Percentiles rank a stretch among this genome's conserved stretches.
Evolutionary conservation across 306 rosid genomes (phyloP).

Genomic region (Vicia faba): DNA sequence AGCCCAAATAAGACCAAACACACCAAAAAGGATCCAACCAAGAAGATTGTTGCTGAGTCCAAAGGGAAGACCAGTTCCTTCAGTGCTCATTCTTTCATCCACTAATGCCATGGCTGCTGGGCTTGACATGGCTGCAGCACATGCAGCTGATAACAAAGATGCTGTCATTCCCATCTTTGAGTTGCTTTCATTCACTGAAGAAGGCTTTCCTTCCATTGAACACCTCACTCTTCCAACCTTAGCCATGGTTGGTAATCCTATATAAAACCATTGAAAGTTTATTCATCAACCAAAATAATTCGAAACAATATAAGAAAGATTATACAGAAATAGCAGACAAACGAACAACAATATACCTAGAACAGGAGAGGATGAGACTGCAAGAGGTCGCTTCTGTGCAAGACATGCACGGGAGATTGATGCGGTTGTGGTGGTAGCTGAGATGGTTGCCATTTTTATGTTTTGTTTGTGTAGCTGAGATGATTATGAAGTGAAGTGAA

Average conservation of each 20-base stretch:
- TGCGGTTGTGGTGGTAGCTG: conserved; percentile 57
- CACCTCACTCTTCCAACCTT: conserved; percentile 81
- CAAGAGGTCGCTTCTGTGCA: conserved; percentile 55
- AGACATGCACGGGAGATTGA: conserved; percentile 55
- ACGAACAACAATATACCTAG: conserved; percentile 55
- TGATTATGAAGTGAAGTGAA: conserved; percentile 23
- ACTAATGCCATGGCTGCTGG: conserved; percentile 94
- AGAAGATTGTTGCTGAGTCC: conserved; percentile 94
- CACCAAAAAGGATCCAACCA: conserved; percentile 79
- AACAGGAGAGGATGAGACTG: conserved; percentile 60
- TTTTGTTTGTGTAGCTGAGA: neutral
- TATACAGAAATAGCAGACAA: neutral
- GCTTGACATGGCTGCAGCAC: conserved; percentile 66
- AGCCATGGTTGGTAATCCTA: conserved; percentile 65
- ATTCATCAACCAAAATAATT: neutral
- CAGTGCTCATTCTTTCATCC: conserved; percentile 92
- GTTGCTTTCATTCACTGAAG: conserved; percentile 38
- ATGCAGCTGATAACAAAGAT: conserved; percentile 61
- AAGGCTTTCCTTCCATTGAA: conserved; percentile 60
- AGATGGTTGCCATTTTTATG: conserved; percentile 71
- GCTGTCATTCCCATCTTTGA: conserved; percentile 64
- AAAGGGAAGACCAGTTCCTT: conserved; percentile 96
- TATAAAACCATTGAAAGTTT: neutral
- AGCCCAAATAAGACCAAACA: conserved; percentile 78
- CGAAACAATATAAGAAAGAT: neutral